Percentiles rank a stretch among this genome's conserved stretches.
phyloP scores from a whole-genome alignment of 164 flowering plant species.

The Sedum album region DNA sequence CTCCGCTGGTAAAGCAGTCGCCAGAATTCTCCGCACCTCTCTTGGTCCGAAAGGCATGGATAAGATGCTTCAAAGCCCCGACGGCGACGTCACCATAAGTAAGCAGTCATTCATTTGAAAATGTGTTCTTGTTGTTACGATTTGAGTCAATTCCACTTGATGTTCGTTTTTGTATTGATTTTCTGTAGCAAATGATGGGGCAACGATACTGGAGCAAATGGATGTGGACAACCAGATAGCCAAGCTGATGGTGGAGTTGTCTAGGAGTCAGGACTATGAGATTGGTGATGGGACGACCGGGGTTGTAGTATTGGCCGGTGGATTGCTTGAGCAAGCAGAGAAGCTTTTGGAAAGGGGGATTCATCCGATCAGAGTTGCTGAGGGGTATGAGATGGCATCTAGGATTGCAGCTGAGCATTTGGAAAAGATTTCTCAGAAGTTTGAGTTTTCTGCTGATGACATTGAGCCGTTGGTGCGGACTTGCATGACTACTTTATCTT shows the following conservation, averaged over 20 bases:
- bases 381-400: constrained; percentile 96
- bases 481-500: constrained; percentile 96
- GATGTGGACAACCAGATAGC: constrained; percentile 97
- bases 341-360: constrained; percentile 73
- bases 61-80: constrained; percentile 96
- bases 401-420: constrained; percentile 83
- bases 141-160: background rate
- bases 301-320: constrained; percentile 95
- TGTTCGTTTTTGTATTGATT: too few relatives aligned
- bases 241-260: constrained; percentile 92
- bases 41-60: constrained; percentile 99
- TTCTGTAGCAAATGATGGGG: constrained; percentile 90
- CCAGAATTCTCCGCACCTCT: constrained; percentile 87
- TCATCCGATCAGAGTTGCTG: constrained; percentile 90
- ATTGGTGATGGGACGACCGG: constrained; percentile 99
- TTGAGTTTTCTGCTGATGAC: constrained; percentile 48
- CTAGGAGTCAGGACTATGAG: constrained; percentile 96
- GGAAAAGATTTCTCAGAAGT: constrained; percentile 73
- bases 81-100: constrained; percentile 92
- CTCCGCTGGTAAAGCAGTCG: constrained; percentile 79
- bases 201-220: constrained; percentile 96
- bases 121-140: background rate
- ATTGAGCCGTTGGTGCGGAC: constrained; percentile 83
- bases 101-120: background rate
- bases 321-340: constrained; percentile 92